phyloP scores from a whole-genome alignment of 129 eudicot genomes.

The Flaveria linearis region DNA sequence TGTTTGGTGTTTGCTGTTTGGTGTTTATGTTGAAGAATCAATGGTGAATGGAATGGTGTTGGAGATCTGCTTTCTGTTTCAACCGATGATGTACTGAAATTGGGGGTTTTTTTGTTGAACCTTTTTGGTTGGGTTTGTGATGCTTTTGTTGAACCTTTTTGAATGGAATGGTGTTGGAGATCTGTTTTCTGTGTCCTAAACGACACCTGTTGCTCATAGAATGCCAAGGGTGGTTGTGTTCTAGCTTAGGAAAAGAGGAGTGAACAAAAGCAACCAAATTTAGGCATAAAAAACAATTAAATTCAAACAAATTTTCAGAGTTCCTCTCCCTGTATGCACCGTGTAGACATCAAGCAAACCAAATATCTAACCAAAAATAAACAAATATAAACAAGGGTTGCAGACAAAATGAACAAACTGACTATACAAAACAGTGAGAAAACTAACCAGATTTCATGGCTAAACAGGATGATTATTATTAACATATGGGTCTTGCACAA shows the following conservation, averaged over 20 bases:
- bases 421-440: background rate
- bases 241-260: background rate
- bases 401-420: background rate
- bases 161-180: no score
- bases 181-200: no score
- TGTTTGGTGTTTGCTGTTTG: no score
- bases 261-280: background rate
- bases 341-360: conserved; percentile 5
- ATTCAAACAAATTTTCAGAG: background rate
- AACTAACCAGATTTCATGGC: conserved; percentile 65
- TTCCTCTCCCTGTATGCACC: conserved; percentile 8
- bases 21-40: no score
- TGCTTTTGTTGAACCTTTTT: no score
- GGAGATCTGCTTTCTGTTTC: no score
- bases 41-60: no score
- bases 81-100: no score
- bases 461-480: conserved; percentile 73
- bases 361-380: background rate
- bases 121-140: no score
- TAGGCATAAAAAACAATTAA: background rate
- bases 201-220: background rate
- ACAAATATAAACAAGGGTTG: conserved; percentile 3
- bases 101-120: no score
- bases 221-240: background rate
- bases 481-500: no score